Evolutionary conservation across 495 filamentous ascomycete genomes (phyloP).

Genomic region (Podospora comata): DNA sequence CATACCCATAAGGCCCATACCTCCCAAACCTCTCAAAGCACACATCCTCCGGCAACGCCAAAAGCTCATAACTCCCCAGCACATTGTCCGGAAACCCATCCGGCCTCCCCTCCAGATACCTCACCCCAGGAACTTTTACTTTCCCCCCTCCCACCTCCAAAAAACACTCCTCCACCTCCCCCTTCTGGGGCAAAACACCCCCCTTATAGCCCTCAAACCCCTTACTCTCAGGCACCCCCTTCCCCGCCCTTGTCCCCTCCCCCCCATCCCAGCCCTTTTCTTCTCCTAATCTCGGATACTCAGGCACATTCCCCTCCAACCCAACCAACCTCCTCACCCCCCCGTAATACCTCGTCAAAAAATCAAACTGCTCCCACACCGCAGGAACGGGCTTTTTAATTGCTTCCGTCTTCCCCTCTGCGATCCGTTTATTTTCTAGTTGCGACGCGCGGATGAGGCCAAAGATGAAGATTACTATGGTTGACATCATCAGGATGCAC

Average conservation of each 20-base stretch:
- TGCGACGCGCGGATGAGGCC: conserved; percentile 67
- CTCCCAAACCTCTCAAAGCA: conserved; percentile 93
- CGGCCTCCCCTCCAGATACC: conserved; percentile 69
- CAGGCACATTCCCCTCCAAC: conserved; percentile 60
- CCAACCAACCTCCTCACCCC: conserved; percentile 67
- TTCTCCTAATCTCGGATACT: conserved; percentile 65
- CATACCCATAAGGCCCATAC: conserved; percentile 84
- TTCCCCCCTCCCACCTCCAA: conserved; percentile 58
- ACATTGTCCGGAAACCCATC: conserved; percentile 77
- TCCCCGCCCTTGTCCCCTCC: conserved; percentile 8
- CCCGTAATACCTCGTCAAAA: conserved; percentile 80
- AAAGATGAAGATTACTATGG: conserved; percentile 68
- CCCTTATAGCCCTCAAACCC: conserved; percentile 63
- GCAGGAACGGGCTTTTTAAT: conserved; percentile 54
- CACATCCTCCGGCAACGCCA: conserved; percentile 79
- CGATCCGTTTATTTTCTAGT: conserved; percentile 58
- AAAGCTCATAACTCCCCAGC: conserved; percentile 74
- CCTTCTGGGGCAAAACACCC: conserved; percentile 50
- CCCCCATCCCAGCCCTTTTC: conserved; percentile 40
- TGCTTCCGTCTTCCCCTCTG: conserved; percentile 47
- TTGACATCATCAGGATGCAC: conserved; percentile 63
- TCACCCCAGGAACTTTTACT: conserved; percentile 63
- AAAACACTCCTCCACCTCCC: conserved; percentile 65
- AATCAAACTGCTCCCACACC: conserved; percentile 76
- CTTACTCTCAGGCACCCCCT: conserved; percentile 39